Evolutionary conservation across 2,329 filamentous ascomycete genomes (phyloP), one percentile per base, ranked within the genome.

Genomic region (Trichoderma harzianum): DNA sequence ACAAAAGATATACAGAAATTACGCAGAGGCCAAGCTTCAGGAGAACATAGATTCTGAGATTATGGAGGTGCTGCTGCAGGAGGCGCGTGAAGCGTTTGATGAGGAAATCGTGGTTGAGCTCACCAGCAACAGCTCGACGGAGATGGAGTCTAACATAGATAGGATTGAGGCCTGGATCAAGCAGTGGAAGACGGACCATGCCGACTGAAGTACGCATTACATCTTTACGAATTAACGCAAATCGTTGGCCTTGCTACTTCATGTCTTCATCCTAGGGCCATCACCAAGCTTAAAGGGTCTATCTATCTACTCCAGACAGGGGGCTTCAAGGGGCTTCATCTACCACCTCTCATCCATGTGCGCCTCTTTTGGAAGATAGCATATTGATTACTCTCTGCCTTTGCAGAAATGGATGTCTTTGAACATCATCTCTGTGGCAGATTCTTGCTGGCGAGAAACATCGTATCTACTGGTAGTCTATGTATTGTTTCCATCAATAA

Each of bases 31-130:
- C 74, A 99, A 99, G 82, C 85, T 99, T 57, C 93, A 98, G 81
- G 96, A 98, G 82, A 99, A 99, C 79, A 85, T 99, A 73, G 96
- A 99, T 81, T 92, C 93, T 34, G 96, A 99, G 84, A 98, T 99
- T 79, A 98, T 99, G 91, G 92, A 97, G 79, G 93, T 98, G 30
- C 84, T 99, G 70, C 85, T 97, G 24, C 92, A 97, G 76, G 96
- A 99, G 84, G 96, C 96, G 36, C 86, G 90, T 73, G 95, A 97
- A 74, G 89, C 92, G 12, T 99, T 95, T 78, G 92, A 93, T 69
- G 89, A 92, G 81, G 90, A 96, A 79, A 93, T 97, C 76, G 92
- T 99, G 47, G 92, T 98, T 30, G 94, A 97, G 82, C 83, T 99
- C 78, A 89, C 85, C 78, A 98, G 95, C 82, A 92, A 97, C 79